Evolutionary conservation across 805 yeast species (phyloP), one percentile per base, ranked within the genome.

Genomic region (Saccharomycopsis microspora): DNA sequence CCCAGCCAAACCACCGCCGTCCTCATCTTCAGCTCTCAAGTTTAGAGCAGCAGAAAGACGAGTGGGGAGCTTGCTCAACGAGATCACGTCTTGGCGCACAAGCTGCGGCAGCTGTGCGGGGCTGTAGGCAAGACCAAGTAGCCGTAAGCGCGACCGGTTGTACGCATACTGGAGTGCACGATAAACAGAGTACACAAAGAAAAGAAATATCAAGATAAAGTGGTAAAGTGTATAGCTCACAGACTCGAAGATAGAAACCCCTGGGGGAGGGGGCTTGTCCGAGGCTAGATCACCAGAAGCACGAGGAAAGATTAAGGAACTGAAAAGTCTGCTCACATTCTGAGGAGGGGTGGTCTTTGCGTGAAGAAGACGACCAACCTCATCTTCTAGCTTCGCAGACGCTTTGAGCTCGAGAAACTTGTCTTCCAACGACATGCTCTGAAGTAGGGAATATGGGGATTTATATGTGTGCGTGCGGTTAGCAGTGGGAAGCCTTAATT

Each of bases 1-100:
- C 0, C 95, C 96, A 51, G 82, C 85, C 40, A 82, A 63, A 2
- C 97, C 97, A 33, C 95, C 96, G 51, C 88, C 90, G 57, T 86
- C 95, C 56, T 81, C 90, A 52, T 82, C 85, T 49, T 79, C 87
- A 31, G 81, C 74, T 58, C 79, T 80, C 60, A 80, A 72, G 55
- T 76, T 80, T 49, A 93, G 65, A n/a, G 90, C 78, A 27, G 85
- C 78, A 5, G 94, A 82, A 28, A 93, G 58, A 44, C 84, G 73
- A 54, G 71, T 74, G 3, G 98, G 98, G 29, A 87, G 72, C 63
- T 93, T 93, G 40, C 72, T 60, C 48, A 90, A 66, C 57, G 77
- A 76, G 52, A 68, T 69, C 36, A 87, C 87, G 64, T 90, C 97
- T 52, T 82, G 81, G 55, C 94, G 78, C 54, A 90, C 87, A 47